phyloP scores from a whole-genome alignment of 768 basidiomycete species.

The Crucibulum laeve region DNA sequence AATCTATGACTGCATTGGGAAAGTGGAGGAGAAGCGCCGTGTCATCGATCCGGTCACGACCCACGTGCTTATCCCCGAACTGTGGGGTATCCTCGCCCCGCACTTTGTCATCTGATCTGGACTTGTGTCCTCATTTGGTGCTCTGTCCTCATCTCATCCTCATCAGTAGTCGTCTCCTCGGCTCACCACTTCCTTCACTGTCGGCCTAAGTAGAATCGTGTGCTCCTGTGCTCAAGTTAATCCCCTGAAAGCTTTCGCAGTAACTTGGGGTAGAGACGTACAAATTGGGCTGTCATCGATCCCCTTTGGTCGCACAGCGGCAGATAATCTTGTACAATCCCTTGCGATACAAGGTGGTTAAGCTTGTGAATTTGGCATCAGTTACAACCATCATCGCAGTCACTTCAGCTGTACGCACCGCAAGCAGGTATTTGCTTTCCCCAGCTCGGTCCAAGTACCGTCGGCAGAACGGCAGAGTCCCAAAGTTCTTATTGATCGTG shows the following conservation, averaged over 20 bases:
- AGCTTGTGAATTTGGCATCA: constrained; percentile 42
- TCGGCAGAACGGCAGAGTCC: constrained; percentile 92
- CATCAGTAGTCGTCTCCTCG: constrained; percentile 75
- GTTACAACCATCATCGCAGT: background rate
- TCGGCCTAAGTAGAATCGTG: constrained; percentile 80
- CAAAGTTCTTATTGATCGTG: constrained; percentile 89
- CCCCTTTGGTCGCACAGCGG: constrained; percentile 83
- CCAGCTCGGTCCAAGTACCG: constrained; percentile 91
- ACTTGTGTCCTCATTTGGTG: too few species aligned
- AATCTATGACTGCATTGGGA: too few species aligned
- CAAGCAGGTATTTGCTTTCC: constrained; percentile 90
- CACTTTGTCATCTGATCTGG: too few species aligned
- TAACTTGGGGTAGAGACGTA: constrained; percentile 26
- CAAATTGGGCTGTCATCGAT: constrained; percentile 93
- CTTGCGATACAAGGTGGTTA: constrained; percentile 84
- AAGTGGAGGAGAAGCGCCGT: too few species aligned
- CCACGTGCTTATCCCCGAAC: too few species aligned
- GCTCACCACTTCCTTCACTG: constrained; percentile 80
- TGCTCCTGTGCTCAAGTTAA: constrained; percentile 54
- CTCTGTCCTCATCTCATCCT: constrained; percentile 5
- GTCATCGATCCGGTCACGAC: too few species aligned
- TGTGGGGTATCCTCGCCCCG: too few species aligned
- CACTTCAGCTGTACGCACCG: constrained; percentile 55
- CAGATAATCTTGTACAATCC: constrained; percentile 89
- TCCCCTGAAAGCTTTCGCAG: background rate